These are phyloP conservation scores for Yarrowia sp. DNA, from an alignment of 805 yeast genomes.

Conservation along the genomic window DNA sequence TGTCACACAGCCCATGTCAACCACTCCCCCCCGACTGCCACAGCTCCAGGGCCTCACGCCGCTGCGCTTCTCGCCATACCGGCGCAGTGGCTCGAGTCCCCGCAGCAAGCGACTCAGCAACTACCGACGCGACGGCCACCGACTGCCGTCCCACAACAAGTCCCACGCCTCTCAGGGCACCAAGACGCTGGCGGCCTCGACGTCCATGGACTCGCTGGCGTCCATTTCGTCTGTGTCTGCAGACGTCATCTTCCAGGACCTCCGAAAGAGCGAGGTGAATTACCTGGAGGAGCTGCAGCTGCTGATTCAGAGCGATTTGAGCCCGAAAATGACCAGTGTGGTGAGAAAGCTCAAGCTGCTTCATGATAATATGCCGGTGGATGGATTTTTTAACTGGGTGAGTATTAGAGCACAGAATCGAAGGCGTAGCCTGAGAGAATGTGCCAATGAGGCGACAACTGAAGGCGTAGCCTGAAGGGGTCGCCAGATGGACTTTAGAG, in stretches of 20 bases:
- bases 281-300: constrained; percentile 33
- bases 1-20: constrained; percentile 9
- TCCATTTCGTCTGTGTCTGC: constrained; percentile 14
- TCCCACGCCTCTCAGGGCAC: not conserved
- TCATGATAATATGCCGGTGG: constrained; percentile 33
- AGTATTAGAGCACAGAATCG: constrained; percentile 3
- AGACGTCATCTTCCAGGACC: constrained; percentile 11
- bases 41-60: constrained; percentile 38
- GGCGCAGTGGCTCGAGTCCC: constrained; percentile 6
- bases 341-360: constrained; percentile 19
- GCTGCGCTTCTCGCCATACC: constrained; percentile 37
- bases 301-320: constrained; percentile 34
- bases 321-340: not conserved
- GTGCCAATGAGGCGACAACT: too few relatives aligned
- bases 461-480: too few relatives aligned
- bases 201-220: constrained; percentile 27
- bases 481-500: too few relatives aligned
- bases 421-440: too few relatives aligned
- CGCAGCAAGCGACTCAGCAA: constrained; percentile 23
- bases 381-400: constrained; percentile 34
- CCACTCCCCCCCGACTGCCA: constrained; percentile 36
- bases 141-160: not conserved
- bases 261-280: constrained; percentile 14
- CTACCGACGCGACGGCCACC: constrained; percentile 11
- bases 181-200: constrained; percentile 11